Evolutionary conservation across 495 filamentous ascomycete species (phyloP).

Genomic region (Talaromyces adpressus): DNA sequence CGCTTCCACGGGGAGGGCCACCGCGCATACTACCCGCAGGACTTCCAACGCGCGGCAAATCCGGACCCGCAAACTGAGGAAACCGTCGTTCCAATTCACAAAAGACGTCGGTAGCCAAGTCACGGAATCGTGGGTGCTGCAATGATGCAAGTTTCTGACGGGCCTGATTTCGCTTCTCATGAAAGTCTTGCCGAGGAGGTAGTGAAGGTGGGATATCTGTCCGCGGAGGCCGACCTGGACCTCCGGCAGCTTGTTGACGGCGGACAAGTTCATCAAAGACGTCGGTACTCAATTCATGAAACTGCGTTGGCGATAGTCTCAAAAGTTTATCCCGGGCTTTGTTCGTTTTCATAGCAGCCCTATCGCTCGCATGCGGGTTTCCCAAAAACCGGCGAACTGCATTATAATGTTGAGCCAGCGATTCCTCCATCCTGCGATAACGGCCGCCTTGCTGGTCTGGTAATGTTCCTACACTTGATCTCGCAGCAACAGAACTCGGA

Average conservation of each 20-base stretch:
- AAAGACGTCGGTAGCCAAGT: slow-evolving; percentile 92
- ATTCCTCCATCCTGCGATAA: slow-evolving; percentile 54
- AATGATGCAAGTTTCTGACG: slow-evolving; percentile 88
- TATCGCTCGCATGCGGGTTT: slow-evolving; percentile 64
- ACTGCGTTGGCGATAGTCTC: slow-evolving; percentile 81
- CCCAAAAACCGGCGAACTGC: slow-evolving; percentile 70
- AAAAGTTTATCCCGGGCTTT: slow-evolving; percentile 90
- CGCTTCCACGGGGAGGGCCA: slow-evolving; percentile 45
- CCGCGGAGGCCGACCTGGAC: slow-evolving; percentile 46
- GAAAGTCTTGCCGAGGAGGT: slow-evolving; percentile 77
- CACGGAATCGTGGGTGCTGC: slow-evolving; percentile 74
- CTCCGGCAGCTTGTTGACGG: slow-evolving; percentile 60
- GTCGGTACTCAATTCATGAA: slow-evolving; percentile 94
- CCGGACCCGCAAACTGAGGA: slow-evolving; percentile 65
- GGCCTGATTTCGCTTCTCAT: slow-evolving; percentile 94
- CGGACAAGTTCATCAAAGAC: slow-evolving; percentile 94
- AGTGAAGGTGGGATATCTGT: slow-evolving; percentile 60
- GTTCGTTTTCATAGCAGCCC: slow-evolving; percentile 66
- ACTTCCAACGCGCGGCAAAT: slow-evolving; percentile 62
- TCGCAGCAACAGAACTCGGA: slow-evolving; percentile 69
- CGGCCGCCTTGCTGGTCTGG: slow-evolving; percentile 54
- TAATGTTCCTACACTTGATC: slow-evolving; percentile 67
- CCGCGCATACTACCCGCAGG: slow-evolving; percentile 53
- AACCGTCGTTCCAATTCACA: slow-evolving; percentile 88
- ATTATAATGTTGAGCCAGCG: slow-evolving; percentile 73